phyloP scores from a whole-genome alignment of 2,329 filamentous ascomycete species.

The Diaporthe velutina region DNA sequence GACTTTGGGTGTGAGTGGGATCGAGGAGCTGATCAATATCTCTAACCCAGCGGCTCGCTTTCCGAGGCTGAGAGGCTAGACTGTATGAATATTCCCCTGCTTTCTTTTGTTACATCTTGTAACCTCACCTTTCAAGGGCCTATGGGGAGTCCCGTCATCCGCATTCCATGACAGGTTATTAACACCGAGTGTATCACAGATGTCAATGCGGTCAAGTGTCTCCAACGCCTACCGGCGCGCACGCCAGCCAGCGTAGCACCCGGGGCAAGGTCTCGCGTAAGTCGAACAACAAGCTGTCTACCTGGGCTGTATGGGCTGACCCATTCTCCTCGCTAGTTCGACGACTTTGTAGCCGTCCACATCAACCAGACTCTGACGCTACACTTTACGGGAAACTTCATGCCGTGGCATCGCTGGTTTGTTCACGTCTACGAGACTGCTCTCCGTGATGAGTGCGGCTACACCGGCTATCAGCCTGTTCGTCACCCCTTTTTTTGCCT shows the following conservation, averaged over 20 bases:
- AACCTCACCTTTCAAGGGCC: neutral
- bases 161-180: neutral
- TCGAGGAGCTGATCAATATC: neutral
- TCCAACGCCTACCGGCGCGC: slow-evolving; percentile 48
- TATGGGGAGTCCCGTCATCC: neutral
- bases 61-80: slow-evolving; percentile 26
- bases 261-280: slow-evolving; percentile 45
- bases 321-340: slow-evolving; percentile 43
- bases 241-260: slow-evolving; percentile 48
- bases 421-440: slow-evolving; percentile 24
- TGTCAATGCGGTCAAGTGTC: slow-evolving; percentile 54
- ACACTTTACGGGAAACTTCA: slow-evolving; percentile 33
- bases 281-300: neutral
- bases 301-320: neutral
- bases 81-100: neutral
- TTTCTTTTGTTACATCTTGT: neutral
- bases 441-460: slow-evolving; percentile 33
- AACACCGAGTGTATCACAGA: slow-evolving; percentile 36
- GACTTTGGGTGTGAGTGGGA: slow-evolving; percentile 40
- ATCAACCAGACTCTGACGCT: slow-evolving; percentile 61
- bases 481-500: neutral
- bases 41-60: slow-evolving; percentile 5
- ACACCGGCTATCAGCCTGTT: slow-evolving; percentile 29
- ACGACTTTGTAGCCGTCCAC: slow-evolving; percentile 64
- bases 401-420: slow-evolving; percentile 35